Percentiles rank a stretch among this genome's conserved stretches.
These are phyloP conservation scores for Dipteronia sinensis DNA, from an alignment of 345 rosid genomes.

Conservation along the genomic window DNA sequence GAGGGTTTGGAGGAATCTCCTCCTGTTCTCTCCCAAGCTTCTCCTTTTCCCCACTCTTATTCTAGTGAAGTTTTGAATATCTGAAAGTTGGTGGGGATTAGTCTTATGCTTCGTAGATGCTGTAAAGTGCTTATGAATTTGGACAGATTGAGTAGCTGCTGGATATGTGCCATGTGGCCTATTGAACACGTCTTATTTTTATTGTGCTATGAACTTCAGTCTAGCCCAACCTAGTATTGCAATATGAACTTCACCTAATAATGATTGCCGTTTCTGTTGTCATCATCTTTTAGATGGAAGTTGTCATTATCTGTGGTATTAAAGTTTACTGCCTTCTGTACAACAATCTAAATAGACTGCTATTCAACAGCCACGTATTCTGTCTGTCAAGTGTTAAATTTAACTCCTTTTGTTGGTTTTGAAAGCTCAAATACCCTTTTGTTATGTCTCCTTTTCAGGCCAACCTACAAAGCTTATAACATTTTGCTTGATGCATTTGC, in stretches of 20 bases:
- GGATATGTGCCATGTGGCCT: background rate
- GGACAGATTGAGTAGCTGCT: background rate
- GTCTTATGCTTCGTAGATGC: background rate
- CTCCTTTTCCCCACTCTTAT: background rate
- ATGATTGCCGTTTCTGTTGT: background rate
- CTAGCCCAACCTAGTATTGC: background rate
- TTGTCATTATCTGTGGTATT: background rate
- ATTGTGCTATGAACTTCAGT: conserved; percentile 1
- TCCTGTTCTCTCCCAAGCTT: background rate
- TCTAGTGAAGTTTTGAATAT: conserved; percentile 4
- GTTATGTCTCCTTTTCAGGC: conserved; percentile 50
- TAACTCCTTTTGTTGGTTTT: background rate
- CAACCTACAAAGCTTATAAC: conserved; percentile 87
- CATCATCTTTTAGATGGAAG: background rate
- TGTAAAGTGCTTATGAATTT: background rate
- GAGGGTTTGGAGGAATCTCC: background rate
- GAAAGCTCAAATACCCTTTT: conserved; percentile 5
- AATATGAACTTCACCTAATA: conserved; percentile 1
- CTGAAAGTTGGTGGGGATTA: background rate
- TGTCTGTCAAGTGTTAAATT: background rate
- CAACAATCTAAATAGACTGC: background rate
- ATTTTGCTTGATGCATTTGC: conserved; percentile 96
- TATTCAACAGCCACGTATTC: background rate
- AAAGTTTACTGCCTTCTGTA: conserved; percentile 3
- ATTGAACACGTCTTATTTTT: background rate